phyloP scores from a whole-genome alignment of 2,329 filamentous ascomycete species.

The Pseudocercospora crystallina region DNA sequence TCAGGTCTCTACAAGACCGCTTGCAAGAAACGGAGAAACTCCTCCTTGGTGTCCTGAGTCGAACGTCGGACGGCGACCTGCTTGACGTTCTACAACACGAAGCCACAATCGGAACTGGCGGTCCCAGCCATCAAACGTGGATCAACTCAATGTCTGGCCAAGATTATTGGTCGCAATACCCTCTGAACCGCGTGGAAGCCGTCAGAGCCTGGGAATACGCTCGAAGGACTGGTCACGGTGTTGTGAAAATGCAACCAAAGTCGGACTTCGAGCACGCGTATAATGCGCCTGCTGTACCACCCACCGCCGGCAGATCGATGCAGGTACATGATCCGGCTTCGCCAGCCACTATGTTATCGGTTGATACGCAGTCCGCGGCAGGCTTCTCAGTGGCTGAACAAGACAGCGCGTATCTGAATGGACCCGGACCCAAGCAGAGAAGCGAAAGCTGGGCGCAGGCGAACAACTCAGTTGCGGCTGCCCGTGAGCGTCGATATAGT shows the following conservation, averaged over 20 bases:
- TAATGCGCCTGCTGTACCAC: background rate
- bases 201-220: constrained; percentile 23
- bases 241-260: constrained; percentile 3
- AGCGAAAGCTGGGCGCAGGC: constrained; percentile 10
- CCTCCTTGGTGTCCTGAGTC: constrained; percentile 15
- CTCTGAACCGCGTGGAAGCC: constrained; percentile 15
- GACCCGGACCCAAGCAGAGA: background rate
- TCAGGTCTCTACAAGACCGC: constrained; percentile 24
- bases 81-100: constrained; percentile 14
- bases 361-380: background rate
- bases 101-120: background rate
- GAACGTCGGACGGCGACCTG: constrained; percentile 16
- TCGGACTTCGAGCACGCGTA: constrained; percentile 2
- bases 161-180: constrained; percentile 22
- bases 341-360: too few species aligned
- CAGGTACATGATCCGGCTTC: background rate
- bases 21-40: constrained; percentile 24
- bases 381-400: background rate
- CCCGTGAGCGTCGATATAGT: constrained; percentile 19
- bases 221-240: constrained; percentile 5
- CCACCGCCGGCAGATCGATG: background rate
- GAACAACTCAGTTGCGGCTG: background rate
- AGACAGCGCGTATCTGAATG: background rate
- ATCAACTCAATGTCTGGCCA: constrained; percentile 20
- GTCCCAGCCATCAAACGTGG: constrained; percentile 24